A percentile compares a stretch with the other conserved stretches of the same genome.
These are phyloP conservation scores for Shiraia sp. DNA, from an alignment of 2,329 filamentous ascomycete species.

Conservation along the genomic window DNA sequence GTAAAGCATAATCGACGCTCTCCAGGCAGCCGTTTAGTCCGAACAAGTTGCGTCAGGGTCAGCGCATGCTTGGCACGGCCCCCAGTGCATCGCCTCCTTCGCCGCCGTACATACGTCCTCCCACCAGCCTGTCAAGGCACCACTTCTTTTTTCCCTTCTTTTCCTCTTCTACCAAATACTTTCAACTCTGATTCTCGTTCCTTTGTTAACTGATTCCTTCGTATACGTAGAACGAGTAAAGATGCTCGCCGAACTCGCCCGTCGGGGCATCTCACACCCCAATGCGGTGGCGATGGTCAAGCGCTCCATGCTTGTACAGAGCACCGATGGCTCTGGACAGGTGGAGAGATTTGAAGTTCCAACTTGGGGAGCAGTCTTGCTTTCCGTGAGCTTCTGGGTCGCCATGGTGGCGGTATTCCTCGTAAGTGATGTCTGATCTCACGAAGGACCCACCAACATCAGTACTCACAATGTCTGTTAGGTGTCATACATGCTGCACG, in stretches of 20 bases:
- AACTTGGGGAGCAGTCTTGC: constrained; percentile 29
- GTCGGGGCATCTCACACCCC: constrained; percentile 36
- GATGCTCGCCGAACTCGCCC: constrained; percentile 35
- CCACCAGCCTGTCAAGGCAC: too few relatives aligned
- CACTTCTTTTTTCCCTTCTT: constrained; percentile 4
- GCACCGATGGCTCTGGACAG: constrained; percentile 6
- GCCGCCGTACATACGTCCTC: constrained; percentile 18
- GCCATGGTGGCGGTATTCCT: constrained; percentile 49
- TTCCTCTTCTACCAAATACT: too few relatives aligned
- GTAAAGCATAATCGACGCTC: constrained; percentile 5
- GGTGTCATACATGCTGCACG: constrained; percentile 61
- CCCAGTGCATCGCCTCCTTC: too few relatives aligned
- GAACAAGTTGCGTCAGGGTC: constrained; percentile 12
- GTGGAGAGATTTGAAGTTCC: constrained; percentile 40
- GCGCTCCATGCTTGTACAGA: constrained; percentile 22
- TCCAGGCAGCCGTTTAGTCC: constrained; percentile 16
- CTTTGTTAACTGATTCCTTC: background rate
- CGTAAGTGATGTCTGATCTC: constrained; percentile 31
- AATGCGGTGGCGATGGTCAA: constrained; percentile 29
- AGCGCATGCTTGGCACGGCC: too few relatives aligned
- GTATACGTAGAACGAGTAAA: constrained; percentile 7
- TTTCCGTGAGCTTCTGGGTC: constrained; percentile 42
- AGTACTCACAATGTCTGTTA: constrained; percentile 16
- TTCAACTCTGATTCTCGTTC: constrained; percentile 1
- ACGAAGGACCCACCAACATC: constrained; percentile 4